phyloP scores from a whole-genome alignment of 129 eudicot genomes.

The Logfia minima region DNA sequence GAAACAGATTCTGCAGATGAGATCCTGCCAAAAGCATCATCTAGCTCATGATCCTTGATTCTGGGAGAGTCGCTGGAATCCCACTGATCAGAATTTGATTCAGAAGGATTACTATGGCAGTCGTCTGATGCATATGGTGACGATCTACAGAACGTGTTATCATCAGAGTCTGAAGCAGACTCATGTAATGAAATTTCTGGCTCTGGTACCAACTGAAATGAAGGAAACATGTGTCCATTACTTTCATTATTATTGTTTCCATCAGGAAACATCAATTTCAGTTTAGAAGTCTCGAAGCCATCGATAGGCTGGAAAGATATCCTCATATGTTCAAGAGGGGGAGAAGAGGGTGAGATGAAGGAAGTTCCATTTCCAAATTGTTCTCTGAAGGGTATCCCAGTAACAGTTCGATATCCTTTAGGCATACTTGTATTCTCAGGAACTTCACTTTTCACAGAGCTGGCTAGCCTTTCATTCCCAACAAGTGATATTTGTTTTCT shows the following conservation, averaged over 20 bases:
- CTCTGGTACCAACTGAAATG: constrained; percentile 94
- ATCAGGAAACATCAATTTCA: constrained; percentile 73
- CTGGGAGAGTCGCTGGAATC: constrained; percentile 35
- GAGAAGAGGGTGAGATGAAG: constrained; percentile 65
- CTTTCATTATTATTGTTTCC: constrained; percentile 46
- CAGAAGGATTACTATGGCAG: constrained; percentile 55
- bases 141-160: constrained; percentile 83
- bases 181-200: constrained; percentile 40
- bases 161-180: constrained; percentile 55
- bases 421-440: constrained; percentile 32
- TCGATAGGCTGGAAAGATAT: constrained; percentile 85
- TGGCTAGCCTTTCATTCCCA: constrained; percentile 42
- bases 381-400: constrained; percentile 46
- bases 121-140: constrained; percentile 75
- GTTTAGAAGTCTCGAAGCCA: constrained; percentile 57
- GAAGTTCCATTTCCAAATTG: constrained; percentile 40
- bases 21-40: constrained; percentile 60
- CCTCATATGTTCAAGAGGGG: constrained; percentile 92
- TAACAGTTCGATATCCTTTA: constrained; percentile 28
- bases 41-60: constrained; percentile 17
- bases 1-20: constrained; percentile 74
- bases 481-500: constrained; percentile 44
- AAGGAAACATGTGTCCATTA: constrained; percentile 60
- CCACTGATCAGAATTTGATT: constrained; percentile 88
- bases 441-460: constrained; percentile 40